phyloP scores from a whole-genome alignment of 257 asterid genomes.

The Orobanche coerulescens region DNA sequence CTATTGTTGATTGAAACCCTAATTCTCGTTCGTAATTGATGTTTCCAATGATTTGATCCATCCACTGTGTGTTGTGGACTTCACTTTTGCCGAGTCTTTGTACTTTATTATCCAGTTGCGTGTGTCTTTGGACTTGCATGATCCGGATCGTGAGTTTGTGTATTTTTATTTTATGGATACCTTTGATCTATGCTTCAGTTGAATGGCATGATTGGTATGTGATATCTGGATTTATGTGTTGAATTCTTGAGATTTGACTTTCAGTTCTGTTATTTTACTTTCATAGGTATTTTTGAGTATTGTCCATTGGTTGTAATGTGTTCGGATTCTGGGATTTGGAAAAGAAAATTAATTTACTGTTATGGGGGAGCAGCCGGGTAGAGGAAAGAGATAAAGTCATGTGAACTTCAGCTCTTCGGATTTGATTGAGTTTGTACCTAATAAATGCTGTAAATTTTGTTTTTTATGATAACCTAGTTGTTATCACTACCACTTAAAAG shows the following conservation, averaged over 20 bases:
- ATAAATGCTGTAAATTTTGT: neutral
- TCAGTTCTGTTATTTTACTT: neutral
- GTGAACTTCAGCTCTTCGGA: too few species aligned
- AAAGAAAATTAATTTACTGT: too few species aligned
- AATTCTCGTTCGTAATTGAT: neutral
- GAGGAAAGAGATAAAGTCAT: too few species aligned
- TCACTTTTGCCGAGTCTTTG: neutral
- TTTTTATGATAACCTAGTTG: neutral
- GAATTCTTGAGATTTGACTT: neutral
- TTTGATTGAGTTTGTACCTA: neutral
- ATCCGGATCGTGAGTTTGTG: neutral
- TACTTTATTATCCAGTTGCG: neutral
- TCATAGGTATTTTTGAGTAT: neutral
- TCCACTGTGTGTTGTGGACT: neutral
- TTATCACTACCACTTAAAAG: neutral
- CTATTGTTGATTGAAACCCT: conserved; percentile 10
- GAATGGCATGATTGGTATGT: neutral
- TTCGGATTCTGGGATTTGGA: too few species aligned
- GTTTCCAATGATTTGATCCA: neutral
- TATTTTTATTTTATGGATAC: neutral
- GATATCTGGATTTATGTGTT: conserved; percentile 1
- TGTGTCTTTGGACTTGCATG: neutral
- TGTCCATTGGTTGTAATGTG: too few species aligned
- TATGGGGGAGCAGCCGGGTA: too few species aligned
- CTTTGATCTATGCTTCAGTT: neutral